phyloP scores from a whole-genome alignment of 2,329 filamentous ascomycete genomes.

The Sporothrix sp. region DNA sequence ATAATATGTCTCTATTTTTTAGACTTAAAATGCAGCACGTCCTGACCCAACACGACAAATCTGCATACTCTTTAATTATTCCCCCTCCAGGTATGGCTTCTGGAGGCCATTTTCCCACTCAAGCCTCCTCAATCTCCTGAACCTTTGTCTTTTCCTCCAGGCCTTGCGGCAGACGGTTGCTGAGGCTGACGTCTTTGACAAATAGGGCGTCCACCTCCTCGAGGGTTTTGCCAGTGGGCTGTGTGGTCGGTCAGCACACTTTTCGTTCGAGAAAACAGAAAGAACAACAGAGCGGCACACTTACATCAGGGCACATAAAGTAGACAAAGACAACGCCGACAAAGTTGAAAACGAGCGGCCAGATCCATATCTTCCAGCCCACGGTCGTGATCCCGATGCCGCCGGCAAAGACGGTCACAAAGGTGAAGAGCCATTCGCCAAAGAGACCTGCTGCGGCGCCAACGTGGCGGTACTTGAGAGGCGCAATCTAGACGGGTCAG shows the following conservation, averaged over 20 bases:
- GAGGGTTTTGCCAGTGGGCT: not conserved
- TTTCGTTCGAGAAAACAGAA: too few species aligned
- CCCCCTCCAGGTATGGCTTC: too few species aligned
- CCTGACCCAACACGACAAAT: too few species aligned
- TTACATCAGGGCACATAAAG: not conserved
- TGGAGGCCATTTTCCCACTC: too few species aligned
- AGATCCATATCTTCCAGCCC: constrained; percentile 3
- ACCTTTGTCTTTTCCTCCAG: not conserved
- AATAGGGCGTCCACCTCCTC: not conserved
- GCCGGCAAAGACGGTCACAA: not conserved
- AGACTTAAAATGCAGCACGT: too few species aligned
- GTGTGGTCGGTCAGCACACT: too few species aligned
- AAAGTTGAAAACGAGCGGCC: constrained; percentile 3
- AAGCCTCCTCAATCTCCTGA: not conserved
- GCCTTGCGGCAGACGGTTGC: not conserved
- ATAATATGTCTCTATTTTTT: too few species aligned
- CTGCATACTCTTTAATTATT: too few species aligned
- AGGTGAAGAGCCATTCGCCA: not conserved
- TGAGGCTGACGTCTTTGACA: not conserved
- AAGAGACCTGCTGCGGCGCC: not conserved
- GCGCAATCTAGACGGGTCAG: too few species aligned
- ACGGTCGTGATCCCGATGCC: constrained; percentile 1
- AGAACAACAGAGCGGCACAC: too few species aligned
- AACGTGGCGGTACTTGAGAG: not conserved
- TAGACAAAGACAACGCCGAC: not conserved